A percentile compares a stretch with the other conserved stretches of the same genome.
Conservation (phyloP, 2,329 filamentous ascomycete genomes). For the Aspergillus sp. region DNA sequence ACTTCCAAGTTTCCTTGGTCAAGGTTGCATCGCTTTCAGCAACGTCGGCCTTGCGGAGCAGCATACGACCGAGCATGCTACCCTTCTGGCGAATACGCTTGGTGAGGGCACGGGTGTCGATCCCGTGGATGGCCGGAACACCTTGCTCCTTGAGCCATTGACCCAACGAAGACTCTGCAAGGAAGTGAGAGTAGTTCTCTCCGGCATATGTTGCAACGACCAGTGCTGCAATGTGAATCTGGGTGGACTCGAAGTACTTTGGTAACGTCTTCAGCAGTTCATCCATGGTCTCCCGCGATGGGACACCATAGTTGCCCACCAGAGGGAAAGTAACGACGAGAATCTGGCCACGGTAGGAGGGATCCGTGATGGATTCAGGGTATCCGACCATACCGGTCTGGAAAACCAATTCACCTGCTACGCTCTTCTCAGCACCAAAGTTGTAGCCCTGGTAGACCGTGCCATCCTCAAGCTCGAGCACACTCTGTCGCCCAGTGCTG, state of each 20-base stretch:
- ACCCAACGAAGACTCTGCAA: slow-evolving; percentile 86
- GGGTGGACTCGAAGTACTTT: slow-evolving; percentile 85
- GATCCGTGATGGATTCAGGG: slow-evolving; percentile 88
- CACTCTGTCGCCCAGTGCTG: slow-evolving; percentile 63
- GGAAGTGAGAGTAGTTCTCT: slow-evolving; percentile 92
- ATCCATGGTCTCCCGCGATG: slow-evolving; percentile 80
- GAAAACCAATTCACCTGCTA: slow-evolving; percentile 96
- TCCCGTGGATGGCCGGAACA: slow-evolving; percentile 88
- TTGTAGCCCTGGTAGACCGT: slow-evolving; percentile 89
- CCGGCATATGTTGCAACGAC: slow-evolving; percentile 89
- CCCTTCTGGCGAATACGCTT: slow-evolving; percentile 92
- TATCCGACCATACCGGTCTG: slow-evolving; percentile 99
- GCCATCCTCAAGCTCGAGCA: slow-evolving; percentile 91
- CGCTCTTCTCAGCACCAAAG: slow-evolving; percentile 93
- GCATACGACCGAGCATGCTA: slow-evolving; percentile 91
- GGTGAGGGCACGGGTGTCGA: slow-evolving; percentile 90
- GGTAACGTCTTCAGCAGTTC: slow-evolving; percentile 81
- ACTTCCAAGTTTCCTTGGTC: slow-evolving; percentile 48
- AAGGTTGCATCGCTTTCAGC: slow-evolving; percentile 38
- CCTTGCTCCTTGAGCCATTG: slow-evolving; percentile 96
- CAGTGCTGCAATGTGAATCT: slow-evolving; percentile 92
- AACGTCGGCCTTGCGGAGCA: slow-evolving; percentile 64
- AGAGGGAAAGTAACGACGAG: slow-evolving; percentile 94
- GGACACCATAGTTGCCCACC: slow-evolving; percentile 96
- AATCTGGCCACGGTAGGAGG: slow-evolving; percentile 89